Conservation (phyloP, 164 flowering plant genomes). For the Brasenia schreberi region DNA sequence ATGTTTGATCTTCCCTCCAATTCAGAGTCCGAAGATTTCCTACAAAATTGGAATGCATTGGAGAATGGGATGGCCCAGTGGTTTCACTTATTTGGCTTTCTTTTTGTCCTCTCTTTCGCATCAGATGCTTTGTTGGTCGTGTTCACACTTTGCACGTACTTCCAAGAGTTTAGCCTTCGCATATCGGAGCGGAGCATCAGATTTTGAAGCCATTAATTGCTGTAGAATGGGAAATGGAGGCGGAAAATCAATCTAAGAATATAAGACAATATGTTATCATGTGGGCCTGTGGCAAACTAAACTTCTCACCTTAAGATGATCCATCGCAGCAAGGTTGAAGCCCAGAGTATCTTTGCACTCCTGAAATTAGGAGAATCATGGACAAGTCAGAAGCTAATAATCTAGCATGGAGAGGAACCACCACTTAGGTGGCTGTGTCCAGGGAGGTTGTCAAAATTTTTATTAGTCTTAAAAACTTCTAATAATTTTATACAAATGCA, state of each 20-base stretch:
- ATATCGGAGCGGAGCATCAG: constrained; percentile 77
- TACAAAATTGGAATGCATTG: no score
- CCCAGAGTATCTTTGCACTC: constrained; percentile 86
- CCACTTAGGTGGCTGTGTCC: no score
- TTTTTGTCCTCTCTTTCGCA: constrained; percentile 32
- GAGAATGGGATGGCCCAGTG: no score
- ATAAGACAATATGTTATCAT: not conserved
- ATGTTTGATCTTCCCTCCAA: no score
- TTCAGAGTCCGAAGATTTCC: no score
- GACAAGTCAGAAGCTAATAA: no score
- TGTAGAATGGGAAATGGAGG: constrained; percentile 17
- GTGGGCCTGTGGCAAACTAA: not conserved
- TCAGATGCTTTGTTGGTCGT: constrained; percentile 38
- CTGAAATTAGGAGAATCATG: constrained; percentile 21
- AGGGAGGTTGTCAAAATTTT: no score
- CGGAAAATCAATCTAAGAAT: constrained; percentile 1
- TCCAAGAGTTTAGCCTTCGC: constrained; percentile 68
- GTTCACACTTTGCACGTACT: constrained; percentile 43
- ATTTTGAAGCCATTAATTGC: constrained; percentile 77
- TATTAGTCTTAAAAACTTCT: no score
- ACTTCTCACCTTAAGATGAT: constrained; percentile 65
- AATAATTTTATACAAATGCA: no score
- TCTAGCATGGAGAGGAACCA: no score
- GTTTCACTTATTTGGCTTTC: not conserved
- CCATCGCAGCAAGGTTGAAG: constrained; percentile 96